Evolutionary conservation across 2,329 filamentous ascomycete species (phyloP), one percentile per base, ranked within the genome.

Genomic region (Venturia oleaginea): DNA sequence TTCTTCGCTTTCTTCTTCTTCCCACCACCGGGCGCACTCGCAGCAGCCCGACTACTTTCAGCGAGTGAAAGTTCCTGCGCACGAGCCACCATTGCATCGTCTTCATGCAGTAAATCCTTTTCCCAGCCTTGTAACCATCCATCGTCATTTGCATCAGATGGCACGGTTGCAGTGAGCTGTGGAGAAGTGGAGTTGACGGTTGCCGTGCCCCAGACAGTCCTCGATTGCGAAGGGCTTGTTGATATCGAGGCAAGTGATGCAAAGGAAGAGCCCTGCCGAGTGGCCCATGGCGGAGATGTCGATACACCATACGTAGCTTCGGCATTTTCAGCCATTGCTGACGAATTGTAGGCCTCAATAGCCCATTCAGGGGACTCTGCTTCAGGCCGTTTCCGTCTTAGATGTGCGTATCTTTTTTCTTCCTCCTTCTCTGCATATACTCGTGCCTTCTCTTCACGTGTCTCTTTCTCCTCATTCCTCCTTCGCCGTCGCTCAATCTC

Each of bases 121-220:
- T 96, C 90, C 87, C 87, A 90, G 1, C 87, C 91, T 69, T 90
- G 87, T 19, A 93, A 78, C 92, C 92, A 97, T 0, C 92, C 93
- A 72, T 97, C 92, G 67, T 92, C 85, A 2, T 75, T 77, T 10
- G 69, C 72, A 7, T 75, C 38, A 3, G 55, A 24, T 6, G 27
- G 70, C 64, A 75, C 70, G 46, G 77, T 75, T 2, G 80, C 73
- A 34, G 75, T 75, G 34, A 85, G 70, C 13, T 83, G 81, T 1
- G 86, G 85, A 3, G 85, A 86, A 0, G 77, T 77, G 0, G 85
- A 78, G 2, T 79, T 72, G 2, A 96, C 78, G 0, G 83, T 85
- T 3, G 84, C 81, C 0, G 93, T 97, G n/a, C 93, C 93, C 93
- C 93, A 97, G 0, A 97, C 91, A 0, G 93, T 97, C 67, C 86